phyloP scores from a whole-genome alignment of 176 grass and related monocot species.

The Cymbopogon citratus region DNA sequence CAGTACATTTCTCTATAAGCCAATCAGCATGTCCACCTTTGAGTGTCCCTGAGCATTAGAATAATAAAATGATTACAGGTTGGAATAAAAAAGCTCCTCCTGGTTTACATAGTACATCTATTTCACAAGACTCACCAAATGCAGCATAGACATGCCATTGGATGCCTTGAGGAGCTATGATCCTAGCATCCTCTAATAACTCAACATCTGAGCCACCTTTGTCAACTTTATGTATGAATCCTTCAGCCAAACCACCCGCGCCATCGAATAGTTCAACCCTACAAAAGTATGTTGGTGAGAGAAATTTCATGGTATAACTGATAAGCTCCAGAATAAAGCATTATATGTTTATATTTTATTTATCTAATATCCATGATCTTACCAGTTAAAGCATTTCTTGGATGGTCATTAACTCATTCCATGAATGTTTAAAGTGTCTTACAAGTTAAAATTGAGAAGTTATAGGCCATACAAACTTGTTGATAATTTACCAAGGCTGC shows the following conservation, averaged over 20 bases:
- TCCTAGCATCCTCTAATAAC: constrained; percentile 52
- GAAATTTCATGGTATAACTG: neutral
- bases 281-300: constrained; percentile 4
- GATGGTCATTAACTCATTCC: neutral
- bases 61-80: constrained; percentile 21
- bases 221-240: constrained; percentile 65
- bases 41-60: constrained; percentile 58
- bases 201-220: constrained; percentile 62
- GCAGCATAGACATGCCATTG: constrained; percentile 89
- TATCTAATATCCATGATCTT: neutral
- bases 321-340: no score
- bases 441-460: neutral
- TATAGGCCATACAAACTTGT: neutral
- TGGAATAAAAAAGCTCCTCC: neutral
- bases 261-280: constrained; percentile 93
- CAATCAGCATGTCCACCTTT: constrained; percentile 94
- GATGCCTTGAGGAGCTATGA: constrained; percentile 59
- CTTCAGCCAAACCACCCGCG: constrained; percentile 68
- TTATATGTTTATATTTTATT: no score
- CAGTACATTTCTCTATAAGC: constrained; percentile 99
- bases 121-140: constrained; percentile 55
- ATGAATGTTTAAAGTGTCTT: neutral
- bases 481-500: neutral
- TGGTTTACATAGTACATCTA: neutral
- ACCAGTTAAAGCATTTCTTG: neutral